Conservation (phyloP, 768 basidiomycete genomes). For the Hebeloma cylindrosporum region DNA sequence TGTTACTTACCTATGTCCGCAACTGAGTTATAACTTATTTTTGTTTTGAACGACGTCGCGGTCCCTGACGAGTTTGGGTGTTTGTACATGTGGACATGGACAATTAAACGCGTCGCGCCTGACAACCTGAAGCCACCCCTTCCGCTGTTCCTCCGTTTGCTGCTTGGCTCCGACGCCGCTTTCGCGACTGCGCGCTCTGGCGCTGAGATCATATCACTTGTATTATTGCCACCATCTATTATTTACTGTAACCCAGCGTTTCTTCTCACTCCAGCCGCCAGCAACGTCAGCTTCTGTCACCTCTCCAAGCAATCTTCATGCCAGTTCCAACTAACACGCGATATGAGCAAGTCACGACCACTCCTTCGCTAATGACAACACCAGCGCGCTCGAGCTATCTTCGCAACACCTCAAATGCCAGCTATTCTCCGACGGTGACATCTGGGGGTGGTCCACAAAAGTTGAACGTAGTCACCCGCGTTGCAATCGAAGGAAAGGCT, state of each 20-base stretch:
- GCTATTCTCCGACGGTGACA: slow-evolving; percentile 48
- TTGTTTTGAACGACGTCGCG: background rate
- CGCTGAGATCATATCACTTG: background rate
- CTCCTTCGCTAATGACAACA: slow-evolving; percentile 23
- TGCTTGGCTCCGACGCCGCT: background rate
- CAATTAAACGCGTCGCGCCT: slow-evolving; percentile 21
- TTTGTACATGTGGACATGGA: slow-evolving; percentile 21
- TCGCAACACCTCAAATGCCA: slow-evolving; percentile 28
- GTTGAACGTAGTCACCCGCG: slow-evolving; percentile 69
- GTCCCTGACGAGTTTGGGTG: slow-evolving; percentile 14
- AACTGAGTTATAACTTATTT: background rate
- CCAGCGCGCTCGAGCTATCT: slow-evolving; percentile 21
- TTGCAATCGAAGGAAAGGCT: slow-evolving; percentile 73
- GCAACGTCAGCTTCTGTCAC: slow-evolving; percentile 1
- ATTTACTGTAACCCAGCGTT: too few relatives aligned
- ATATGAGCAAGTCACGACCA: slow-evolving; percentile 24
- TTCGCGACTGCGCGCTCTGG: background rate
- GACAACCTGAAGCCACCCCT: slow-evolving; percentile 17
- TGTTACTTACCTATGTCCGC: background rate
- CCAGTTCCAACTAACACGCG: slow-evolving; percentile 25
- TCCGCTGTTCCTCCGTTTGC: slow-evolving; percentile 1
- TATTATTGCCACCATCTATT: too few relatives aligned
- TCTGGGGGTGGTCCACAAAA: slow-evolving; percentile 45
- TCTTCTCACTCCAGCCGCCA: too few relatives aligned
- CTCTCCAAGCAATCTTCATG: slow-evolving; percentile 17